A percentile compares a stretch with the other conserved stretches of the same genome.
These are phyloP conservation scores for Candida takata DNA, from an alignment of 805 yeast genomes.

Conservation along the genomic window DNA sequence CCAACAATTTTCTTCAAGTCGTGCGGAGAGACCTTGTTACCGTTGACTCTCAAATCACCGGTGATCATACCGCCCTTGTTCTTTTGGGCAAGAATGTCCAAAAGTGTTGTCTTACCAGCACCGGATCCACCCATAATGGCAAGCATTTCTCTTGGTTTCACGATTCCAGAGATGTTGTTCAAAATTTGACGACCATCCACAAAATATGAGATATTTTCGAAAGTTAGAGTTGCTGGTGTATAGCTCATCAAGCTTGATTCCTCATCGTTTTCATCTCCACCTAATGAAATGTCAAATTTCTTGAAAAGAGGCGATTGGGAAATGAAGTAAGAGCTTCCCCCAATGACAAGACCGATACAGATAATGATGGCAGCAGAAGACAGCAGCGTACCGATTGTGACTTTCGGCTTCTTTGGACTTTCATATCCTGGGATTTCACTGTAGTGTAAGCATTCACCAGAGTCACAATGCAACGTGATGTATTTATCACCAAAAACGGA, in stretches of 20 bases:
- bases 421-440: conserved; percentile 91
- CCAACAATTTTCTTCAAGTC: conserved; percentile 70
- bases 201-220: conserved; percentile 62
- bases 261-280: conserved; percentile 27
- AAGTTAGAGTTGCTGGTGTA: conserved; percentile 66
- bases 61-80: conserved; percentile 63
- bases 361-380: conserved; percentile 38
- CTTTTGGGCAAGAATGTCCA: conserved; percentile 88
- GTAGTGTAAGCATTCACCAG: conserved; percentile 90
- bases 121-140: conserved; percentile 99
- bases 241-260: conserved; percentile 42
- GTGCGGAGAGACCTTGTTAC: conserved; percentile 35
- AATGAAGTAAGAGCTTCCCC: conserved; percentile 38
- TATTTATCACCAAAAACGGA: conserved; percentile 93
- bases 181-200: conserved; percentile 51
- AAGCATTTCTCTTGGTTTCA: conserved; percentile 78
- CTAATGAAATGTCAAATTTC: conserved; percentile 20
- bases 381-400: conserved; percentile 40
- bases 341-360: conserved; percentile 31
- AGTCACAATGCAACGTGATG: conserved; percentile 70
- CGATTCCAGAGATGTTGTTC: conserved; percentile 62
- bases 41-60: conserved; percentile 76
- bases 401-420: conserved; percentile 43
- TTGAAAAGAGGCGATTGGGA: conserved; percentile 58
- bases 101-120: conserved; percentile 92